Conservation (phyloP, 495 filamentous ascomycete species). For the Penicillium lagena region DNA sequence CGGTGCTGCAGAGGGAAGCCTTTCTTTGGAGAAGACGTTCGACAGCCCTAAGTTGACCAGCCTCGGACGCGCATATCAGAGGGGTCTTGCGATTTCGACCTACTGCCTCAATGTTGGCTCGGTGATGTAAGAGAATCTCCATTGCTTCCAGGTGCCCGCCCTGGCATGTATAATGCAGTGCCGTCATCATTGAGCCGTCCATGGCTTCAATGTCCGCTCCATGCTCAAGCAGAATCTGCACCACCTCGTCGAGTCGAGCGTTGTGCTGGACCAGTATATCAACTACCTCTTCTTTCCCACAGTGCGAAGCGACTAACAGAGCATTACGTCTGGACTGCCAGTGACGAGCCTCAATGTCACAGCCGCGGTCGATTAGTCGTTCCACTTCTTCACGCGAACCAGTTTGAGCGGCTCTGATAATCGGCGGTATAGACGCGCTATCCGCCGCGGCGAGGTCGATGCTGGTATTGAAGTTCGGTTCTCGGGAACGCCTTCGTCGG, state of each 20-base stretch:
- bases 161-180: conserved; percentile 36
- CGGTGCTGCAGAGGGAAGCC: conserved; percentile 21
- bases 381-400: conserved; percentile 34
- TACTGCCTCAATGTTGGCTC: conserved; percentile 28
- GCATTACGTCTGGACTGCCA: conserved; percentile 29
- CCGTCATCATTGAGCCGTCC: conserved; percentile 34
- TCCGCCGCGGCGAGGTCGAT: conserved; percentile 32
- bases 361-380: conserved; percentile 29
- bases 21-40: conserved; percentile 30
- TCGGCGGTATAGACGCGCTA: conserved; percentile 24
- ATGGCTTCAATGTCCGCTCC: conserved; percentile 37
- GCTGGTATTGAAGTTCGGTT: conserved; percentile 26
- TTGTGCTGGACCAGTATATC: conserved; percentile 30
- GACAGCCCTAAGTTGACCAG: conserved; percentile 20
- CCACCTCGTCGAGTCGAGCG: conserved; percentile 27
- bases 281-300: conserved; percentile 38
- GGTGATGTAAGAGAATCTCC: conserved; percentile 25
- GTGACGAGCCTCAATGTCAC: conserved; percentile 34
- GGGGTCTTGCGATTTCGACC: conserved; percentile 32
- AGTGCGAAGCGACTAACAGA: conserved; percentile 41
- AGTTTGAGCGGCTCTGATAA: conserved; percentile 35
- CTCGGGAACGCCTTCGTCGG: conserved; percentile 12
- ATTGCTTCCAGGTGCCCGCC: conserved; percentile 24
- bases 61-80: conserved; percentile 35
- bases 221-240: conserved; percentile 23